Percentiles rank a stretch among this genome's conserved stretches.
Evolutionary conservation across 371 early-diverging fungal species (phyloP).

Genomic region (Mucor velutinosus): DNA sequence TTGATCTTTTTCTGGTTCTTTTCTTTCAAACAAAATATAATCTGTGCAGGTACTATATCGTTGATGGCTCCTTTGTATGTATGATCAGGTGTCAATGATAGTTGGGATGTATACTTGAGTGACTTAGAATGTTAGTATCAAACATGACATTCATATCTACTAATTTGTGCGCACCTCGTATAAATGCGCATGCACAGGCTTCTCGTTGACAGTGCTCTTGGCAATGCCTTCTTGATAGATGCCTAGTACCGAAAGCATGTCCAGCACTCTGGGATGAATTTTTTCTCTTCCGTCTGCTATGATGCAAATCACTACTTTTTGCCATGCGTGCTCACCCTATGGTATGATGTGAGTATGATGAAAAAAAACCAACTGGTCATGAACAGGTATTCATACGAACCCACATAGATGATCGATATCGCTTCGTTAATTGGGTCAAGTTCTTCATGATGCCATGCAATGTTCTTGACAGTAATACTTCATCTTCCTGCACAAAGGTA

Average conservation of each 20-base stretch:
- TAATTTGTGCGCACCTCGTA: constrained; percentile 62
- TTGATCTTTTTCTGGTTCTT: constrained; percentile 90
- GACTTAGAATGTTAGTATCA: neutral
- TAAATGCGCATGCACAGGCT: constrained; percentile 75
- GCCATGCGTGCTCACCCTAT: constrained; percentile 89
- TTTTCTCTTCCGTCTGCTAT: constrained; percentile 80
- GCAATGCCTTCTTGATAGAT: constrained; percentile 91
- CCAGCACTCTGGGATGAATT: constrained; percentile 76
- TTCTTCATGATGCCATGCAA: constrained; percentile 87
- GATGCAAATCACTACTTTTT: constrained; percentile 88
- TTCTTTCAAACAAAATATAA: constrained; percentile 91
- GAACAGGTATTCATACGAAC: constrained; percentile 23
- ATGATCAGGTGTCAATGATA: constrained; percentile 68
- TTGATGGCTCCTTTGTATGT: constrained; percentile 69
- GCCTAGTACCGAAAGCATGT: constrained; percentile 84
- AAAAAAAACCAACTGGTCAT: neutral
- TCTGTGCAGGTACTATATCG: constrained; percentile 86
- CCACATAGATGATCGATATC: constrained; percentile 61
- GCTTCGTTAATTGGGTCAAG: constrained; percentile 79
- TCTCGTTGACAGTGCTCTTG: constrained; percentile 62
- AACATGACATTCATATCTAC: neutral
- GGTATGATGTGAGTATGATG: constrained; percentile 13
- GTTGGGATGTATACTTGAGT: constrained; percentile 80
- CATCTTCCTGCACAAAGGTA: constrained; percentile 68
- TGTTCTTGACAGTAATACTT: constrained; percentile 82